Evolutionary conservation across 345 rosid species (phyloP), one percentile per base, ranked within the genome.

Genomic region (Acer campestre): DNA sequence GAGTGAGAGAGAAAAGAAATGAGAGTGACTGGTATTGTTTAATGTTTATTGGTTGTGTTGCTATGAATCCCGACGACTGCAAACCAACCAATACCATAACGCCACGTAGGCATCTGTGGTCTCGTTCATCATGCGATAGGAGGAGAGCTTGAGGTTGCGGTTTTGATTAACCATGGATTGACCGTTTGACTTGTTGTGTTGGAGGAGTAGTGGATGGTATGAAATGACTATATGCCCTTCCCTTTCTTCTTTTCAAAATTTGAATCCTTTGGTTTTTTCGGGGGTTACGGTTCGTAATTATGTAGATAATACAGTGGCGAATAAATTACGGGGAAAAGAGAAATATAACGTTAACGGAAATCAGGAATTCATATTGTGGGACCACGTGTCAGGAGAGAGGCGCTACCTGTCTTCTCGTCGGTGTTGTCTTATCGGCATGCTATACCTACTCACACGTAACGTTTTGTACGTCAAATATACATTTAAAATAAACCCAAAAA

Each of bases 51-150:
- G 88, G 86, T 40, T 70, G 77, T 70, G 82, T 69, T 77, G 85
- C 84, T 84, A 70, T 81, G 88, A 82, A 88, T 82, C 86, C 91
- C 83, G 86, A 86, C 86, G 86, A 84, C 63, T 22, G 25, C 6
- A 66, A 82, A 77, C 16, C 2, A 5, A 20, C 97, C 83, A 90
- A 69, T 88, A 0, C 31, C 0, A 38, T 0, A 0, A 0, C 0
- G 88, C 73, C 98, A 93, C 97, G 95, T 93, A 69, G 13, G 46
- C 12, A 7, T 38, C 0, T 22, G n/a, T 76, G 75, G 86, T 77
- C 73, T 78, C 77, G 58, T 74, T 53, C 70, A 75, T 83, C 80
- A 80, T 83, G 83, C 62, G n/a, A 13, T 58, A 25, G 22, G 13
- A 63, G 10, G 22, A 7, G 38, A 38, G 76, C 77, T 75, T 0